A percentile compares a stretch with the other conserved stretches of the same genome.
Conservation (phyloP, 148 eudicot species). For the Rhododendron griersonianum region DNA sequence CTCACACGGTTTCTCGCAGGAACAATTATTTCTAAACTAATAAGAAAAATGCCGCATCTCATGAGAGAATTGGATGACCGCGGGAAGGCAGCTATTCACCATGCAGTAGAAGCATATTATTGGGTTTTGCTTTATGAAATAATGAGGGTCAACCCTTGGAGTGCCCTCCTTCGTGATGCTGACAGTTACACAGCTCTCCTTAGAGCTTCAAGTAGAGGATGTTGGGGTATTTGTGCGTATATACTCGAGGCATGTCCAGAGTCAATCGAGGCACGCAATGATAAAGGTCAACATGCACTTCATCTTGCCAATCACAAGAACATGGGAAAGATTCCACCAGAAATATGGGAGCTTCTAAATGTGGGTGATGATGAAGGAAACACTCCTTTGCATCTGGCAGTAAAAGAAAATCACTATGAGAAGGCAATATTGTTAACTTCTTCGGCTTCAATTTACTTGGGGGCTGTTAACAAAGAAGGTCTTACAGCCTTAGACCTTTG, state of each 20-base stretch:
- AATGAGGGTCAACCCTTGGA: background rate
- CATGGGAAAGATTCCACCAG: background rate
- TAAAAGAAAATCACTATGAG: no score
- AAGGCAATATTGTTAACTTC: background rate
- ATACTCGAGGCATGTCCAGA: background rate
- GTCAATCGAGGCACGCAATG: background rate
- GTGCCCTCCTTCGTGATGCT: background rate
- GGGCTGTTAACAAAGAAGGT: background rate
- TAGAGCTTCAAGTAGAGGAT: background rate
- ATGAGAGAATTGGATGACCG: background rate
- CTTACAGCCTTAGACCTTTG: background rate
- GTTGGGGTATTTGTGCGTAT: background rate
- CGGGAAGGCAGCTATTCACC: background rate
- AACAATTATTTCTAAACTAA: background rate
- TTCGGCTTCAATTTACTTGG: background rate
- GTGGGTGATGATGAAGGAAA: background rate
- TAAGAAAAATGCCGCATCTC: background rate
- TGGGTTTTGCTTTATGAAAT: fast-evolving
- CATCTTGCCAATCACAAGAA: background rate
- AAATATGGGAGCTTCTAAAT: background rate
- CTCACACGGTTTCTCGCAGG: background rate
- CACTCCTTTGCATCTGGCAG: background rate
- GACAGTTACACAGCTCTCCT: background rate
- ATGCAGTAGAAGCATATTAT: background rate
- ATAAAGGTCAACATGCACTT: background rate